phyloP scores from a whole-genome alignment of 129 eudicot species.

The Heracleum sosnowskyi region DNA sequence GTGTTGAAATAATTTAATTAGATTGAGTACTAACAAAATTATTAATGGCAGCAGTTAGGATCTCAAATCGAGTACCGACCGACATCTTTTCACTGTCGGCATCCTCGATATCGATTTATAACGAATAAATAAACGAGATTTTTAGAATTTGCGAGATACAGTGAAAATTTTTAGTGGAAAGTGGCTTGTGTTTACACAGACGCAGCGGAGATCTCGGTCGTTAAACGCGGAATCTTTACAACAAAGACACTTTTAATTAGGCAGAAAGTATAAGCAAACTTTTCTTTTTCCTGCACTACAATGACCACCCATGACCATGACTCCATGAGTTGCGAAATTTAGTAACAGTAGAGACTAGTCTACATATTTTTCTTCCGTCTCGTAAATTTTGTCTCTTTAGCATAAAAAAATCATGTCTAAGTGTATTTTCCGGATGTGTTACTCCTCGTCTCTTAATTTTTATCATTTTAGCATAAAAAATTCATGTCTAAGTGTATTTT shows the following conservation, averaged over 20 bases:
- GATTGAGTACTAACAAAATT: too few species aligned
- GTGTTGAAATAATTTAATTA: too few species aligned
- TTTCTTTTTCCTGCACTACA: background rate
- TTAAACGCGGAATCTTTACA: background rate
- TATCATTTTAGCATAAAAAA: too few species aligned
- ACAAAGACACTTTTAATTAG: background rate
- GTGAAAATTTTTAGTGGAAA: background rate
- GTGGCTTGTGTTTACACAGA: background rate
- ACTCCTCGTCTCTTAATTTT: too few species aligned
- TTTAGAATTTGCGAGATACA: background rate
- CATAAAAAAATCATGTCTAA: too few species aligned
- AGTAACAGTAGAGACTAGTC: too few species aligned
- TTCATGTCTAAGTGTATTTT: too few species aligned
- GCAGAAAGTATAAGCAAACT: background rate
- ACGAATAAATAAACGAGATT: too few species aligned
- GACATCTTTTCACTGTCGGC: background rate
- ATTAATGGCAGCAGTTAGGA: background rate
- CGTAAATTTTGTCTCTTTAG: too few species aligned
- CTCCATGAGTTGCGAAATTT: background rate
- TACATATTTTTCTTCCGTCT: too few species aligned
- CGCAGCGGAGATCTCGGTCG: background rate
- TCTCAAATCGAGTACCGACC: background rate
- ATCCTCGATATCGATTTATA: background rate
- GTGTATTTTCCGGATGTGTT: too few species aligned
- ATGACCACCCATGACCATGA: background rate